Evolutionary conservation across 23 red algal species (phyloP).

Genomic region (Cyanidiococcus yangmingshanensis): DNA sequence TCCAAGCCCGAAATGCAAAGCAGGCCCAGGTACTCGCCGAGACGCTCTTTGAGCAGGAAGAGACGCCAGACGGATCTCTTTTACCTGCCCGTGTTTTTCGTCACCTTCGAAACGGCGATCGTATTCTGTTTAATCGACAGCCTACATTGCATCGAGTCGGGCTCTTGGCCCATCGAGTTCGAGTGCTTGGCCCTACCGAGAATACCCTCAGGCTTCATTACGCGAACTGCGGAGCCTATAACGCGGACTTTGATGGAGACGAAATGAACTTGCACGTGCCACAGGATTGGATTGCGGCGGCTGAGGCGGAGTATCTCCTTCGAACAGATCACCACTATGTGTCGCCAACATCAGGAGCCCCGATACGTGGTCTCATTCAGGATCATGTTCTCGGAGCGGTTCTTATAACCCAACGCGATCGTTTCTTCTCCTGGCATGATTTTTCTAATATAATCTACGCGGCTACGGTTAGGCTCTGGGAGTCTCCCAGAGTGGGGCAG

Average conservation of each 20-base stretch:
- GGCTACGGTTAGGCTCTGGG: constrained; percentile 45
- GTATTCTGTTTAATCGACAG: constrained; percentile 93
- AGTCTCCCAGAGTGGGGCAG: not conserved
- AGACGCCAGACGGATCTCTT: not conserved
- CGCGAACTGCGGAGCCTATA: constrained; percentile 97
- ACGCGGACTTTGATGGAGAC: constrained; percentile 99
- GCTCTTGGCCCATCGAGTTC: constrained; percentile 87
- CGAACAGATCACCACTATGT: constrained; percentile 73
- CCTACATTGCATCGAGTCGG: constrained; percentile 84
- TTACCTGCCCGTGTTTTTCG: constrained; percentile 66
- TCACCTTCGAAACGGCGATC: constrained; percentile 87
- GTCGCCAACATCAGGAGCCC: constrained; percentile 73
- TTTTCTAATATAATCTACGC: constrained; percentile 74
- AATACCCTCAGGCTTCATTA: constrained; percentile 89
- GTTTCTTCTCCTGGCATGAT: constrained; percentile 41
- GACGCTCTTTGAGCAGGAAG: not conserved
- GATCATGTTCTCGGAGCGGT: constrained; percentile 80
- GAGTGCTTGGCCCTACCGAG: constrained; percentile 73
- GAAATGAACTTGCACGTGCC: constrained; percentile 99
- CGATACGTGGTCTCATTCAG: constrained; percentile 95
- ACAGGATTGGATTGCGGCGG: constrained; percentile 61
- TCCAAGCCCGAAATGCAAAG: constrained; percentile 29
- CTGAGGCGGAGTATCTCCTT: constrained; percentile 58
- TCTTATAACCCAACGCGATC: constrained; percentile 64
- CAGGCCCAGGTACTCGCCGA: not conserved